Conservation (phyloP, 2,329 filamentous ascomycete species). For the Emmonsiellopsis sp. region DNA sequence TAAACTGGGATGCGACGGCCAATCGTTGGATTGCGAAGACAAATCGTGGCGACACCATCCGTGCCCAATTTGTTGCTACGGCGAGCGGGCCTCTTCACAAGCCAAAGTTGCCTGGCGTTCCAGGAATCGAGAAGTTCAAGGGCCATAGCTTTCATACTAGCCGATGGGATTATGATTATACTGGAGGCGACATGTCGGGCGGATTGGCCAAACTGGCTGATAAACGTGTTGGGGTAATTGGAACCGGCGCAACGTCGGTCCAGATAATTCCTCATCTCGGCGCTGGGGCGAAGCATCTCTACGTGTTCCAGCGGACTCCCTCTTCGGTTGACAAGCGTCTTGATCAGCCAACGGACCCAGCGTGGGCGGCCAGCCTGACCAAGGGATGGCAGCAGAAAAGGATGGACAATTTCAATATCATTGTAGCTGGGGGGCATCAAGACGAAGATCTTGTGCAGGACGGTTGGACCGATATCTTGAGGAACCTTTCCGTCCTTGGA, state of each 20-base stretch:
- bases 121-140: constrained; percentile 29
- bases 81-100: constrained; percentile 36
- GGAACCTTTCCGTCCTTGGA: constrained; percentile 32
- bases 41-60: constrained; percentile 18
- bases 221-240: constrained; percentile 35
- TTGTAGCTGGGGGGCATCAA: constrained; percentile 10
- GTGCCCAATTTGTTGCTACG: constrained; percentile 31
- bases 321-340: constrained; percentile 26
- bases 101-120: constrained; percentile 38
- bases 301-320: constrained; percentile 36
- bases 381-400: constrained; percentile 22
- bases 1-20: constrained; percentile 40
- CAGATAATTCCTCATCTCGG: constrained; percentile 35
- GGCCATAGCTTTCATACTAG: constrained; percentile 37
- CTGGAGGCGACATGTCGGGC: constrained; percentile 26
- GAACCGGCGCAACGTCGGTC: constrained; percentile 37
- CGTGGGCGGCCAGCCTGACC: constrained; percentile 9
- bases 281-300: constrained; percentile 26
- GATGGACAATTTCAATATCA: constrained; percentile 20
- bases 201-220: constrained; percentile 36
- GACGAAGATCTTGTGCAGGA: constrained; percentile 20
- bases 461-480: constrained; percentile 24
- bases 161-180: constrained; percentile 36
- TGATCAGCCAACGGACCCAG: constrained; percentile 18
- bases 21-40: constrained; percentile 24